Evolutionary conservation across 805 yeast species (phyloP), one percentile per base, ranked within the genome.

Genomic region (Candida sonorensis): DNA sequence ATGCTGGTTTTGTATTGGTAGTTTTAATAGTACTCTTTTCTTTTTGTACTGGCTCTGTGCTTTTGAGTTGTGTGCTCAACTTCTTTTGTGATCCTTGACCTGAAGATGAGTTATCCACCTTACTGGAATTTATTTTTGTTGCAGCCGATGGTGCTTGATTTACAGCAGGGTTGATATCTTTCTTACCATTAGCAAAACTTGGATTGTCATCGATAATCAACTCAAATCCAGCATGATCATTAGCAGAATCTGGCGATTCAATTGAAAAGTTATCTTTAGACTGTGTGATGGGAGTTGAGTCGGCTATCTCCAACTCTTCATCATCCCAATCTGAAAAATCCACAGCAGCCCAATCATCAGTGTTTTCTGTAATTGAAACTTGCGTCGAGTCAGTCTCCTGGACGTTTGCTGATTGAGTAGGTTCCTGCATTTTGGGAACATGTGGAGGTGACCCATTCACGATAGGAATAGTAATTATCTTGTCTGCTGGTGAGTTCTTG

Each of bases 281-380:
- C n/a, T n/a, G n/a, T n/a, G n/a, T n/a, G n/a, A n/a, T n/a, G n/a
- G n/a, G n/a, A n/a, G n/a, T n/a, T n/a, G n/a, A n/a, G n/a, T n/a
- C n/a, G n/a, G n/a, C 22, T 12, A 14, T 10, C 10, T 14, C 24
- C 3, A 30, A 8, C 13, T 45, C 52, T 4, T 34, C 46, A 11
- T 51, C 55, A 9, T 48, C 55, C 53, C 51, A 50, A 29, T 47
- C 55, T 0, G 52, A 46, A 7, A 44, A 29, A 18, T 48, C 44
- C 20, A 48, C 33, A 13, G 34, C 33, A n/a, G 36, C 36, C 37
- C 47, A 48, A 10, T 48, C 50, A 10, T 45, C 55, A 8, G 34
- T 34, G n/a, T 32, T 33, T 7, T 22, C 35, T 2, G 14, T 23
- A 7, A 12, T 30, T n/a, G 30, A n/a, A n/a, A n/a, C n/a, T n/a